Evolutionary conservation across 1,139 yeast genomes (phyloP), one percentile per base, ranked within the genome.

Genomic region (Yamadazyma sp.): DNA sequence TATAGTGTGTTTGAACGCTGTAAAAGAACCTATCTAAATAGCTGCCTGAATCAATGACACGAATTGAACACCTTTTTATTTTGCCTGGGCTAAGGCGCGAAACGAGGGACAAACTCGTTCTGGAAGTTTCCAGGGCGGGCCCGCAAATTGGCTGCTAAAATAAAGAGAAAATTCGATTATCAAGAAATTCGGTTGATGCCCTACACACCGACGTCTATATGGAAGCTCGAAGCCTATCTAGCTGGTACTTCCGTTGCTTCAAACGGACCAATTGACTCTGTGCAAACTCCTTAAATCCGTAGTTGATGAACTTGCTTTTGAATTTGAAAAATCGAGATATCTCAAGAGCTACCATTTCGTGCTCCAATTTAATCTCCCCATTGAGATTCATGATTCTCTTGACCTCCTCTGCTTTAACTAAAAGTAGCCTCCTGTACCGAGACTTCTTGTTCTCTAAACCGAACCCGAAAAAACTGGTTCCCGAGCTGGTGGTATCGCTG

Each of bases 261-360:
- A 46, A 23, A 8, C 14, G 18, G 7, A 34, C 33, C 29, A 50
- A 36, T 28, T 42, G 39, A 14, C 28, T 32, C n/a, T 30, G 31
- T 4, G 45, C 60, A 44, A 62, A 67, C 37, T 57, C 59, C 38
- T 60, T 64, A 18, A 78, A 50, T 1, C 68, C 65, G 39, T 64
- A 59, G 30, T 53, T 53, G 33, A 77, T 47, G 44, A 77, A 68
- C 1, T 59, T 58, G 1, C 74, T 58, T 50, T 76, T 75, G 56
- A 75, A 79, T 40, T 63, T 68, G 45, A 83, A 59, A 44, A 76
- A 81, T 38, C 72, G 73, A 37, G 83, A 81, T 16, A 83, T 66
- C 51, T 81, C 86, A 36, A 78, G 72, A 0, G 91, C 89, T 9
- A 83, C 51, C 3, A 58, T 52, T 51, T 83, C 91, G 56, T 84